A percentile compares a stretch with the other conserved stretches of the same genome.
phyloP scores from a whole-genome alignment of 164 flowering plant species.

The Vitis amurensis region DNA sequence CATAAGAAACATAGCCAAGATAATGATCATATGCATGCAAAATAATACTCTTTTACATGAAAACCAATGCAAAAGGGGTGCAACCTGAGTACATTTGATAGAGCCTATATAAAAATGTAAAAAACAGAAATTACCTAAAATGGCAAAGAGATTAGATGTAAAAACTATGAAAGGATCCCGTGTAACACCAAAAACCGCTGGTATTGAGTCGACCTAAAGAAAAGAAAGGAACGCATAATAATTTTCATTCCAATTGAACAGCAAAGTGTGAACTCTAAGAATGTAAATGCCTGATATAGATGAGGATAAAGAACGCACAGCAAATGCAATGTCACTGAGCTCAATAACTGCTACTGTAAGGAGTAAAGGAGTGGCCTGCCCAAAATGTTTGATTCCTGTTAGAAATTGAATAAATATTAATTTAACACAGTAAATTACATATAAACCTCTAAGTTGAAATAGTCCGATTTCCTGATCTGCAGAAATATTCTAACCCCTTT shows the following conservation, averaged over 20 bases:
- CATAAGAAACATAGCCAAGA: not conserved
- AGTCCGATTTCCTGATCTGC: not conserved
- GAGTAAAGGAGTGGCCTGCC: constrained; percentile 97
- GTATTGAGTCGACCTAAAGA: constrained; percentile 90
- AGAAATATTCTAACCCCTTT: not conserved
- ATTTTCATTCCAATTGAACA: not conserved
- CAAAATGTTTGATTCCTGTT: constrained; percentile 63
- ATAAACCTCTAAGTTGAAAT: not conserved
- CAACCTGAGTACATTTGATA: too few relatives aligned
- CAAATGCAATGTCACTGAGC: constrained; percentile 97
- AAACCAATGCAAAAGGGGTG: too few relatives aligned
- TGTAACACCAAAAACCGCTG: constrained; percentile 98
- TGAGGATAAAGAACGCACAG: constrained; percentile 50
- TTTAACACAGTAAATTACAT: constrained; percentile 5
- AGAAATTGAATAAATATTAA: constrained; percentile 34
- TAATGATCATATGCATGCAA: not conserved
- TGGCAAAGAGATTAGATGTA: constrained; percentile 90
- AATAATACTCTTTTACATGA: not conserved
- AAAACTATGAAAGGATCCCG: constrained; percentile 89
- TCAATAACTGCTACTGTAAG: constrained; percentile 91
- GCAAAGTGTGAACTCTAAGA: not conserved
- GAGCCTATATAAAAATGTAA: not conserved
- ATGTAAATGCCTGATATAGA: not conserved
- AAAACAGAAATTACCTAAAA: constrained; percentile 59
- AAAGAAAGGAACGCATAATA: constrained; percentile 8